These are phyloP conservation scores for Alternaria sp. DNA, from an alignment of 2,329 filamentous ascomycete genomes.

Conservation along the genomic window DNA sequence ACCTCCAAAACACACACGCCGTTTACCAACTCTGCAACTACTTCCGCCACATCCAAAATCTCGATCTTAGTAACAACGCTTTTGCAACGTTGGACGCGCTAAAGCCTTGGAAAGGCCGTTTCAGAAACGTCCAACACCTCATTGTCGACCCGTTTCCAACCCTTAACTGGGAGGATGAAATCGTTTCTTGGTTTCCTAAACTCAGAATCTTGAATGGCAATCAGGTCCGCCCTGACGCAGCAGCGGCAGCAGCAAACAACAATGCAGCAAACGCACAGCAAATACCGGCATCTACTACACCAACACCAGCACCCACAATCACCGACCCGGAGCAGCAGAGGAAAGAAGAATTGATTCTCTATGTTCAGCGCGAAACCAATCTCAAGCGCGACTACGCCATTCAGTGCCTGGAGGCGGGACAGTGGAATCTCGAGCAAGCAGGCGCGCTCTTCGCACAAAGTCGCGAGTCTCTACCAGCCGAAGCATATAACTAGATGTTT, in stretches of 20 bases:
- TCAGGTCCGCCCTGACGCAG: conserved; percentile 75
- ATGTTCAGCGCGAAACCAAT: conserved; percentile 78
- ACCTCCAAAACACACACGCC: conserved; percentile 73
- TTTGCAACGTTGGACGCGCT: conserved; percentile 74
- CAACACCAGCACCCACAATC: conserved; percentile 9
- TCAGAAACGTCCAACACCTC: conserved; percentile 80
- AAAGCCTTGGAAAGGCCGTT: conserved; percentile 79
- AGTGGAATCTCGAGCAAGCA: conserved; percentile 81
- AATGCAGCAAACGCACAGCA: conserved; percentile 13
- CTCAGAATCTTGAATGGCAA: conserved; percentile 78
- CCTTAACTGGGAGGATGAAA: conserved; percentile 68
- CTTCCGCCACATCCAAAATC: conserved; percentile 84
- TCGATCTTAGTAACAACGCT: conserved; percentile 87
- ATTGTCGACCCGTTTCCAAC: conserved; percentile 64
- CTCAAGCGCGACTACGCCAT: conserved; percentile 82
- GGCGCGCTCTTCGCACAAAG: conserved; percentile 77
- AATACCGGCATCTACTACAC: conserved; percentile 28
- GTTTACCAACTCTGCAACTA: conserved; percentile 79
- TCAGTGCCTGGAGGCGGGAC: conserved; percentile 80
- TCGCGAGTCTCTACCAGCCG: conserved; percentile 63
- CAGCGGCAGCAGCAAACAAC: conserved; percentile 48
- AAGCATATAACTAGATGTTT: conserved; percentile 50
- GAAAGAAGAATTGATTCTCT: conserved; percentile 72
- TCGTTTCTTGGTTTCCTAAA: conserved; percentile 83
- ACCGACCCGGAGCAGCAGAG: conserved; percentile 45